Evolutionary conservation across 2,329 filamentous ascomycete genomes (phyloP).

Genomic region (Aureobasidium sp.): DNA sequence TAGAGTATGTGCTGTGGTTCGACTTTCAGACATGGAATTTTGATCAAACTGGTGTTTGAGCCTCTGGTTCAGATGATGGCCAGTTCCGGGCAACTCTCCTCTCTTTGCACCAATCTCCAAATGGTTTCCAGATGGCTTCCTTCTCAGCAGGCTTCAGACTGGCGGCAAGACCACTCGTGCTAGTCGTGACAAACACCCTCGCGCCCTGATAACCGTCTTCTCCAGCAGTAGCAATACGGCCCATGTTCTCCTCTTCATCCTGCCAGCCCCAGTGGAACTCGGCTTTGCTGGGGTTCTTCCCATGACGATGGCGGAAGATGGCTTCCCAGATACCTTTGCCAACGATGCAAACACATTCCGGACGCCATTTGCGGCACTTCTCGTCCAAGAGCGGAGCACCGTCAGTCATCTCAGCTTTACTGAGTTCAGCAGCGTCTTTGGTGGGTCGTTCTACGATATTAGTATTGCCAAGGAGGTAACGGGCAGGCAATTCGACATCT

Average conservation of each 20-base stretch:
- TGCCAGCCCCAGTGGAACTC: constrained; percentile 87
- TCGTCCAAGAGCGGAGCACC: constrained; percentile 65
- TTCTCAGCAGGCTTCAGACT: constrained; percentile 67
- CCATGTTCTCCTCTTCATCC: constrained; percentile 54
- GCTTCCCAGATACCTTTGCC: constrained; percentile 88
- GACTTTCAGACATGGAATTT: neutral
- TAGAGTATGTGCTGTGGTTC: too few relatives aligned
- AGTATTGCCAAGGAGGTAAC: constrained; percentile 73
- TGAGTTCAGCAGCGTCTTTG: constrained; percentile 70
- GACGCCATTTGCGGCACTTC: constrained; percentile 61
- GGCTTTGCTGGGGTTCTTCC: constrained; percentile 48
- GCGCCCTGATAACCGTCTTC: constrained; percentile 59
- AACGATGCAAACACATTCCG: constrained; percentile 69
- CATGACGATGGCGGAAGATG: constrained; percentile 64
- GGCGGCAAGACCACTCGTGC: constrained; percentile 82
- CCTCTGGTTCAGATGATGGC: neutral
- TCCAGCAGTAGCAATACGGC: constrained; percentile 36
- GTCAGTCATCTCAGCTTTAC: constrained; percentile 65
- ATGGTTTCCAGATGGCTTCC: constrained; percentile 71
- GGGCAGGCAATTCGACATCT: constrained; percentile 57
- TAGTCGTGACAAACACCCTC: constrained; percentile 81
- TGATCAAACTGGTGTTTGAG: neutral
- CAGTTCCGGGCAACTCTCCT: constrained; percentile 34
- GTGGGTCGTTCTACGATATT: constrained; percentile 79
- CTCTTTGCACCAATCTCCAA: constrained; percentile 70